phyloP scores from a whole-genome alignment of 345 rosid genomes.

The Rhodomyrtus tomentosa region DNA sequence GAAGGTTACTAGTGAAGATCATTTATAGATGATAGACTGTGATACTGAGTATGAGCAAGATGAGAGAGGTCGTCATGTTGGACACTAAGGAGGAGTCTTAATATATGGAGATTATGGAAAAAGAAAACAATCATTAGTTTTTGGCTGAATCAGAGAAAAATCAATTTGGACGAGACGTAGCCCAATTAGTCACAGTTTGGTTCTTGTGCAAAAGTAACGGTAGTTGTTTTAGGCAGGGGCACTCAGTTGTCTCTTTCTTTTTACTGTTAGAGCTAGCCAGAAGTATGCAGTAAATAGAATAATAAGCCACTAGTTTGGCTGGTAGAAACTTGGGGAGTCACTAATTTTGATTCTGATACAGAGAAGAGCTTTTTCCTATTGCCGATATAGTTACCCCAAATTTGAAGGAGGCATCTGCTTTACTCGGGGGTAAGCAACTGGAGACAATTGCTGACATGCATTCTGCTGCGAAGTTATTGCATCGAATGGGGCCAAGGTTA shows the following conservation, averaged over 20 bases:
- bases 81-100: not conserved
- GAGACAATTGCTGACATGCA: slow-evolving; percentile 66
- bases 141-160: not conserved
- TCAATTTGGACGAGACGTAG: not conserved
- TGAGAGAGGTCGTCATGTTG: not conserved
- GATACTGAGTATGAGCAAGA: not conserved
- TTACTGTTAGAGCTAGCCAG: not conserved
- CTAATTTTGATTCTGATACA: slow-evolving; percentile 13
- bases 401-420: slow-evolving; percentile 81
- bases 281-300: not conserved
- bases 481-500: slow-evolving; percentile 79
- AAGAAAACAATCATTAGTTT: not conserved
- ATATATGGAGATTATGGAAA: not conserved
- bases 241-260: not conserved
- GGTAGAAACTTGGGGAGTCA: not conserved
- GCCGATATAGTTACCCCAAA: slow-evolving; percentile 89
- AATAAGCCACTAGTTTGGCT: not conserved
- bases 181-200: not conserved
- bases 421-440: slow-evolving; percentile 53
- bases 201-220: not conserved
- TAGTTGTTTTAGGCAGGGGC: not conserved
- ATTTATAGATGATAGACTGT: not conserved
- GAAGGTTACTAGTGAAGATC: not conserved
- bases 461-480: slow-evolving; percentile 59
- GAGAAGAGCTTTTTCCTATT: slow-evolving; percentile 74